Evolutionary conservation across 129 eudicot species (phyloP), one percentile per base, ranked within the genome.

Genomic region (Saposhnikovia divaricata): DNA sequence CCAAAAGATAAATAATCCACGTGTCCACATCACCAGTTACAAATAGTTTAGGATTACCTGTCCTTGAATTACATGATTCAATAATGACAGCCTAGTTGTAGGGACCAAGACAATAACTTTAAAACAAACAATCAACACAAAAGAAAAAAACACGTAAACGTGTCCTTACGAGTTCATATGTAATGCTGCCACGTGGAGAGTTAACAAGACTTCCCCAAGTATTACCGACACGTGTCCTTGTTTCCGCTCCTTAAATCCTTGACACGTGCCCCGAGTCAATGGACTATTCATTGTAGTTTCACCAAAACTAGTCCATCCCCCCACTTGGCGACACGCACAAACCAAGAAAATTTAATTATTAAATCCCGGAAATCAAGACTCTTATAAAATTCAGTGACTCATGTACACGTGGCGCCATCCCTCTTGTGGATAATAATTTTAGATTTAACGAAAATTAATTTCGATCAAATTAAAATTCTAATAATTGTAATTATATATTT

Each of bases 221-320:
- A 31, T 80, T 78, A 69, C 81, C 10, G 80, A 79, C 87, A 84
- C 89, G 89, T 86, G 89, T 78, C 69, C 83, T 0, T 11, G 19
- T 25, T 39, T 69, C 51, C 38, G 11, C 23, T n/a, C 73, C 14
- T 16, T 50, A 39, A 8, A 0, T 9, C 75, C 31, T 57, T 38
- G 82, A 86, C 89, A 86, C 69, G 69, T 61, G 37, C 69, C 66
- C 6, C 28, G 9, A 3, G 66, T 59, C 69, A 61, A 61, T 61
- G 69, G 4, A 25, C 69, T 61, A 10, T 61, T 61, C 69, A 25
- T 61, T 61, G 27, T n/a, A n/a, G 66, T 59, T 23, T 59, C 66
- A n/a, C 31, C 66, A 61, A n/a, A 25, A 61, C 69, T 25, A 9
- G 69, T 61, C 69, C 69, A 34, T 31, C 73, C 23, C 69, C 42